Base-by-base conservation (phyloP, 805 yeast genomes). In the Yarrowia sp. region DNA sequence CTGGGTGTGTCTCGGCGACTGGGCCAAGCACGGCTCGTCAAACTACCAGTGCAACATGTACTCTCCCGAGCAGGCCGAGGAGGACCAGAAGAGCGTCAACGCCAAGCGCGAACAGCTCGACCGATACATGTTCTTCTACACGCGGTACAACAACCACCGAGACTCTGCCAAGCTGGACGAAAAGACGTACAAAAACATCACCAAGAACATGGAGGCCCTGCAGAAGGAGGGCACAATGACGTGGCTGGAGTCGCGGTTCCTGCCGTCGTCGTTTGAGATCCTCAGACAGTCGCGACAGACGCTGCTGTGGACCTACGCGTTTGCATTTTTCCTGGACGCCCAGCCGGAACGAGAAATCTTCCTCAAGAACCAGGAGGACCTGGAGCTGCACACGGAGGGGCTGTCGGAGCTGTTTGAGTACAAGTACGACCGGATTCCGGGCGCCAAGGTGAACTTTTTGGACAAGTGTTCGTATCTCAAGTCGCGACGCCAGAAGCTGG, bases 271-370 rank as follows among this genome's bases (percentile, higher is more conserved):
- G 38, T 84, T 88, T 39, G 79, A 80, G 49, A 80, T 81, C 1
- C 74, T 93, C 62, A 77, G 85, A 29, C 80, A 79, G 63, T 88
- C 96, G 7, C 78, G 98, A 63, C 83, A 84, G 42, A 83, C 90
- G 1, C 77, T 94, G 59, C 88, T 90, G 76, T 94, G 98, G 97
- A 84, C 97, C 0, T 92, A 89, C 73, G 91, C 90, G 2, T 81
- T 90, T 67, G 85, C 90, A 12, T 93, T 76, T 69, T 89, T 85
- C 70, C 76, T 90, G 32, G 79, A 78, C 38, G 72, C 75, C 29
- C 79, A 81, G 58, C 79, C 84, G 63, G 80, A 80, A 62, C 81
- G 86, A 9, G 77, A 79, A 35, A 80, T 89, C 6, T 83, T 90
- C 67, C 96, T 90, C 68, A 83, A 81, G 63, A 84, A 84, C 68